Evolutionary conservation across 2,329 filamentous ascomycete genomes (phyloP).

Genomic region (Phialophora chinensis): DNA sequence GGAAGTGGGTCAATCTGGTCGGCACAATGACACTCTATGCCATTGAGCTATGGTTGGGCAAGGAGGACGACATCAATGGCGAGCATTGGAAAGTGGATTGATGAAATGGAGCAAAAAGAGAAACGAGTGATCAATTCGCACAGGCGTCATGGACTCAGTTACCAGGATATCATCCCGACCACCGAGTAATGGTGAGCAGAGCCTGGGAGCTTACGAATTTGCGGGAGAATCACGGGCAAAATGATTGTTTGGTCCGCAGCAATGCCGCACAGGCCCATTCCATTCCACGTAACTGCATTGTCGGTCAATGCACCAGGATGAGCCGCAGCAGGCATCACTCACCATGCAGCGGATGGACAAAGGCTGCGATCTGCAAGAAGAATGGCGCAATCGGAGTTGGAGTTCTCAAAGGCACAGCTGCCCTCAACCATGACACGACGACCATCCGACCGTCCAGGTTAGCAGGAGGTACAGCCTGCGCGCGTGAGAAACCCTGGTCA

Average conservation of each 20-base stretch:
- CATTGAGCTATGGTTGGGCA: slow-evolving; percentile 85
- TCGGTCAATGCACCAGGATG: not conserved
- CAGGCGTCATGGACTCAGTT: not conserved
- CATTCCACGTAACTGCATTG: not conserved
- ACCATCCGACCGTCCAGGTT: not conserved
- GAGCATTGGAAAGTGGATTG: slow-evolving; percentile 94
- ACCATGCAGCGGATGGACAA: not conserved
- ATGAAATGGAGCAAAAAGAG: slow-evolving; percentile 42
- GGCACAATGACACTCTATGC: slow-evolving; percentile 89
- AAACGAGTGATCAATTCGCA: not conserved
- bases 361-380: not conserved
- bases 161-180: not conserved
- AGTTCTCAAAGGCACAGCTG: not conserved
- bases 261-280: not conserved
- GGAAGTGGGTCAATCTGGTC: slow-evolving; percentile 91
- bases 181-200: not conserved
- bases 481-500: not conserved
- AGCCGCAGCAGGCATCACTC: not conserved
- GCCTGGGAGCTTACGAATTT: not conserved
- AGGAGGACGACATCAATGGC: slow-evolving; percentile 75
- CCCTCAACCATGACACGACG: not conserved
- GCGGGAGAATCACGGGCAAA: not conserved
- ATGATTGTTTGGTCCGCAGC: not conserved
- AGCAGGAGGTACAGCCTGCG: not conserved
- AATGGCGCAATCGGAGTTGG: not conserved